Base-by-base conservation (phyloP, 2,329 filamentous ascomycete species). In the Didymosphaeria variabile region DNA sequence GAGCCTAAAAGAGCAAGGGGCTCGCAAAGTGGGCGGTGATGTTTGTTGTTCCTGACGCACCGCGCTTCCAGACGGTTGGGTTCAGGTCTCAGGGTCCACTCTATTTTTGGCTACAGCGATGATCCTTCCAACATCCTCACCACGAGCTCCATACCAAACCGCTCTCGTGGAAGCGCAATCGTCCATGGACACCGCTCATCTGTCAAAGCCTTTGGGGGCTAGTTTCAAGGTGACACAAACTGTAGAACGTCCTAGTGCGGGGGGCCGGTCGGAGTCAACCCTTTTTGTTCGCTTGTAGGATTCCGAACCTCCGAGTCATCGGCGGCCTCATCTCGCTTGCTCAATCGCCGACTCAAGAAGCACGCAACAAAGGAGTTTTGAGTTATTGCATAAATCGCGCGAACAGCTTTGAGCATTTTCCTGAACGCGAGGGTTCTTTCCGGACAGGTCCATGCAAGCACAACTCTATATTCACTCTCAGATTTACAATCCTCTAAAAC, bases 1-100 rank as follows among this genome's bases (percentile, higher is more conserved):
- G 64, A 62, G 58, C 67, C 64, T 67, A 63, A 64, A 63, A 34
- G 17, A 7, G 17, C 8, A 42, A 60, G 44, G 19, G 23, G 17
- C 29, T 31, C 26, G 47, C 2, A 17, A 36, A 51, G 31, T 29
- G 13, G 23, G 36, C 9, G 34, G 23, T 42, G 36, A 53, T 38
- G 36, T 42, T n/a, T 12, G 21, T 47, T 17, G 10, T 34, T 8
- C 19, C 49, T 36, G n/a, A 19, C 49, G 40, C 26, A 32, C 8
- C 26, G 40, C 42, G 40, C 40, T 46, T 36, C 53, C 42, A 29
- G 31, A 4, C 13, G 29, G 7, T 34, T 21, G 42, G 19, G 42
- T 45, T 45, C 13, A 42, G 53, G 42, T 55, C 52, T 55, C 52
- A 44, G 40, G 38, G 38, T 55, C 19, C n/a, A n/a, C 5, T 42